Evolutionary conservation across 768 basidiomycete genomes (phyloP).

Genomic region (Lactarius sp.): DNA sequence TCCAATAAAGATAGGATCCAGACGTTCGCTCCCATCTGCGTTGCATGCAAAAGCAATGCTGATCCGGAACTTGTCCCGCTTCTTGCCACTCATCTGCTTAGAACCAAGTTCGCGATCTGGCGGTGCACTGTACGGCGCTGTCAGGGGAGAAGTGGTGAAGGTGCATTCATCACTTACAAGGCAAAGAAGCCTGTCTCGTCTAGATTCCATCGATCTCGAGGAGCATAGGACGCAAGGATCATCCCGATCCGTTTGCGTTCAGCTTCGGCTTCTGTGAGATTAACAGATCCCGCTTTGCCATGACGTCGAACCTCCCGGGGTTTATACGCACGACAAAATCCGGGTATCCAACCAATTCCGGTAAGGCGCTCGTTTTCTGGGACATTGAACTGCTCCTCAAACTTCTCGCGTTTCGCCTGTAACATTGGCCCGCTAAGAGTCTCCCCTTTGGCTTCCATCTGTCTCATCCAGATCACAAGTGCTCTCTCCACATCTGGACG

Average conservation of each 20-base stretch:
- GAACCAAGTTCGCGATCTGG: neutral
- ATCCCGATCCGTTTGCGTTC: neutral
- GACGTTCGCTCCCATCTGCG: neutral
- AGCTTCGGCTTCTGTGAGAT: neutral
- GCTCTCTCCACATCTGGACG: neutral
- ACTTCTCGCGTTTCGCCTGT: neutral
- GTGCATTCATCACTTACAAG: neutral
- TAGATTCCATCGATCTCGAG: neutral
- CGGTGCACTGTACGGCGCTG: neutral
- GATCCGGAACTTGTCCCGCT: neutral
- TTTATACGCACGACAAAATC: neutral
- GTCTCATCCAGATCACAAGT: neutral
- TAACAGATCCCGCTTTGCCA: neutral
- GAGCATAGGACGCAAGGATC: neutral
- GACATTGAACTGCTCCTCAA: neutral
- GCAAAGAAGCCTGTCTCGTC: neutral
- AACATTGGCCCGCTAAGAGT: neutral
- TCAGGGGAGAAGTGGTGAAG: too few species aligned
- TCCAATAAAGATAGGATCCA: neutral
- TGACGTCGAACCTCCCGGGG: neutral
- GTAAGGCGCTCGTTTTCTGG: neutral
- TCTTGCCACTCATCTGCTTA: neutral
- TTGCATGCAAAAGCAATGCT: neutral
- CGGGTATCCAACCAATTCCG: neutral
- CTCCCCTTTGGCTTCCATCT: neutral